Conservation (phyloP, 2,329 filamentous ascomycete species). For the Aspergillus vadensis region DNA sequence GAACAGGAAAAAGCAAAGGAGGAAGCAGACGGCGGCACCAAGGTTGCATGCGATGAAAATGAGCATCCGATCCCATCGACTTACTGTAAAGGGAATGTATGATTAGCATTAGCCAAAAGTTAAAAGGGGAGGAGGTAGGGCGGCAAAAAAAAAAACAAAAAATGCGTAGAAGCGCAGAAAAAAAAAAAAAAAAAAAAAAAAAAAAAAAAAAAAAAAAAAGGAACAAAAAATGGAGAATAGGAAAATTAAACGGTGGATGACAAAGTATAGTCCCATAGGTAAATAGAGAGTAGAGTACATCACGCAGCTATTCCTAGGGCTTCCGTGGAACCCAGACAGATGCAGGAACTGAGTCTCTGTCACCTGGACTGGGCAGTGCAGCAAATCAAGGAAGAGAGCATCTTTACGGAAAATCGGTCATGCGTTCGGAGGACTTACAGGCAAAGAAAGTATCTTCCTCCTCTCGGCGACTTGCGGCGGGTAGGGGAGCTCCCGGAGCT, state of each 20-base stretch:
- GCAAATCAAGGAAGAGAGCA: constrained; percentile 22
- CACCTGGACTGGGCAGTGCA: constrained; percentile 34
- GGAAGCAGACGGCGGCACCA: constrained; percentile 86
- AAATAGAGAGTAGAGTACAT: background rate
- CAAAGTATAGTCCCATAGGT: background rate
- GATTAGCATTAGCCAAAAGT: constrained; percentile 20
- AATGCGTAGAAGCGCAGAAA: constrained; percentile 4
- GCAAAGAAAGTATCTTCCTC: constrained; percentile 96
- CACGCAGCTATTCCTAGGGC: constrained; percentile 19
- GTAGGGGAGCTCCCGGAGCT: constrained; percentile 77
- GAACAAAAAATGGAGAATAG: background rate
- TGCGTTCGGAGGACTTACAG: constrained; percentile 65
- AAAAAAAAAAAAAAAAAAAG: constrained; percentile 5
- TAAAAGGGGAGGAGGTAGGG: background rate
- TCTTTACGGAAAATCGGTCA: constrained; percentile 20
- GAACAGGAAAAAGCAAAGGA: constrained; percentile 85
- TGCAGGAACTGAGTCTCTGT: constrained; percentile 42
- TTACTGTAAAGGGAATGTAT: constrained; percentile 63
- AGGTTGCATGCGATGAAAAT: constrained; percentile 91
- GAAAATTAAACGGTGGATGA: constrained; percentile 5
- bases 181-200: constrained; percentile 5
- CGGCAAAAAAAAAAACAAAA: background rate
- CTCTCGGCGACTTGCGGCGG: constrained; percentile 79
- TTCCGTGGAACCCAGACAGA: constrained; percentile 33
- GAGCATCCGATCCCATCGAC: constrained; percentile 92